Evolutionary conservation across 345 rosid genomes (phyloP), one percentile per base, ranked within the genome.

Genomic region (Reutealis trisperma): DNA sequence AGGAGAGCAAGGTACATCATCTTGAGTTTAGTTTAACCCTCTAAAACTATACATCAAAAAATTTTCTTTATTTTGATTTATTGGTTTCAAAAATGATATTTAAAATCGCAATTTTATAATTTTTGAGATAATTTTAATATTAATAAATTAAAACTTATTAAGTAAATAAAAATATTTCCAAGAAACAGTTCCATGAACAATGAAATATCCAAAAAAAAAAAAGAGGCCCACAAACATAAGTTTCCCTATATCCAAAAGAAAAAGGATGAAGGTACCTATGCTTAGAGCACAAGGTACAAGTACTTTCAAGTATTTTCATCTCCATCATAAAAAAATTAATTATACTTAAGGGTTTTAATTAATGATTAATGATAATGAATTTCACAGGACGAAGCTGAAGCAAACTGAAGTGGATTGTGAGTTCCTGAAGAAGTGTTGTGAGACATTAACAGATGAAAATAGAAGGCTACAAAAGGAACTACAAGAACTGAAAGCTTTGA

Each of bases 1-100:
- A 88, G 99, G 79, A 88, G 99, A 84, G 99, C 99, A 45, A 91
- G 99, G 99, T 93, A 76, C 41, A 41, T 21, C 16, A 61, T 25
- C 19, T 41, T 51, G 13, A 58, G 8, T 65, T 25, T 14, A 12
- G 25, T 51, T 37, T 21, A n/a, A 11, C 34, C 49, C 13, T 30
- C 2, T 25, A 25, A 9, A 2, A 0, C 22, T 58, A 7, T 59
- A 34, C 1, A 34, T 34, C 3, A 34, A 34, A 34, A 34, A 34
- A 0, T 2, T 2, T 34, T 37, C 41, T 47, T 7, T 58, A 21
- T 21, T 58, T 58, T 21, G 27, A 21, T 5, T 6, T 3, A 9
- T 21, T 58, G 6, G 41, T 37, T 37, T 27, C 5, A 6, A 37
- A 37, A 5, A 37, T 37, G 0, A 37, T 5, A 37, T 37, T 37